These are phyloP conservation scores for Diaporthe citri DNA, from an alignment of 2,329 filamentous ascomycete species.

Conservation along the genomic window DNA sequence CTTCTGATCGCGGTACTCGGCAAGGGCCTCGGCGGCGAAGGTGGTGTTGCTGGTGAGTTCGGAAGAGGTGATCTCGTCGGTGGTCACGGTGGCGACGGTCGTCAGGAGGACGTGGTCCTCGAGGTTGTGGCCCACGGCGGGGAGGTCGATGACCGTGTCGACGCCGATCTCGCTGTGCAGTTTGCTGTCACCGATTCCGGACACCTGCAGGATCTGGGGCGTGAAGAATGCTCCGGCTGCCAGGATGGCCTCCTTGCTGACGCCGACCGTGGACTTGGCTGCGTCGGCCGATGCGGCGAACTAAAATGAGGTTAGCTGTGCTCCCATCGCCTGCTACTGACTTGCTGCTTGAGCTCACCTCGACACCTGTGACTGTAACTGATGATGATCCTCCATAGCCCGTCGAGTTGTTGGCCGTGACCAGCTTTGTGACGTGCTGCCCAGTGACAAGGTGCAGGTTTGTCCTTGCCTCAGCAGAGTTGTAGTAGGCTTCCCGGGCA, in stretches of 20 bases:
- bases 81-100: slow-evolving; percentile 34
- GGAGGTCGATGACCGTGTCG: slow-evolving; percentile 65
- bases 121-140: slow-evolving; percentile 68
- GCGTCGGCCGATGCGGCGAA: slow-evolving; percentile 29
- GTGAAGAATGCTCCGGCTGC: slow-evolving; percentile 57
- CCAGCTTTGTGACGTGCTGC: slow-evolving; percentile 46
- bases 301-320: slow-evolving; percentile 1
- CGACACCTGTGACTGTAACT: slow-evolving; percentile 41
- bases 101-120: slow-evolving; percentile 50
- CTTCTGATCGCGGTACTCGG: slow-evolving; percentile 45
- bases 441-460: slow-evolving; percentile 48
- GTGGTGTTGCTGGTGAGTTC: slow-evolving; percentile 45
- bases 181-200: slow-evolving; percentile 54
- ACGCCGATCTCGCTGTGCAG: slow-evolving; percentile 59
- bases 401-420: slow-evolving; percentile 32
- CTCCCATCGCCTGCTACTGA: fast-evolving
- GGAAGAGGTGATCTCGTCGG: slow-evolving; percentile 38
- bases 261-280: slow-evolving; percentile 38
- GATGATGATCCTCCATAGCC: background rate
- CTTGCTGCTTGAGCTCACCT: slow-evolving; percentile 15
- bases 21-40: slow-evolving; percentile 44
- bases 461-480: slow-evolving; percentile 39
- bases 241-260: slow-evolving; percentile 55
- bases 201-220: slow-evolving; percentile 58
- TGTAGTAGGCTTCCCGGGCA: slow-evolving; percentile 47